These are phyloP conservation scores for Fraxinus velutina DNA, from an alignment of 305 asterid genomes.

Conservation along the genomic window DNA sequence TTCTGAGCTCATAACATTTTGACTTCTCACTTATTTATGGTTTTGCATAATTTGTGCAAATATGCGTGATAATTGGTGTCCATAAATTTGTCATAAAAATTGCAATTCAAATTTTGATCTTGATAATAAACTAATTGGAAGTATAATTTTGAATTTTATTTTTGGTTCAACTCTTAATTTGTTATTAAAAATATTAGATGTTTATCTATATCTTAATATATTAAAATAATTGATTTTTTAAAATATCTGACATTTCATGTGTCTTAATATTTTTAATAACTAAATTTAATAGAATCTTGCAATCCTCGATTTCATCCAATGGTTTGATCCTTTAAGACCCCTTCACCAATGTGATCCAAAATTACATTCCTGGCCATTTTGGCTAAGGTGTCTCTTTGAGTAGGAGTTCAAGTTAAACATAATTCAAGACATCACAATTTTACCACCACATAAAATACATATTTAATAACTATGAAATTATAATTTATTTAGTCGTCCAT, in stretches of 20 bases:
- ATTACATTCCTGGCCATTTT: background rate
- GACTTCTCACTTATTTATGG: background rate
- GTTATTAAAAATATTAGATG: background rate
- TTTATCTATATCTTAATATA: background rate
- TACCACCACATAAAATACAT: background rate
- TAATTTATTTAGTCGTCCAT: background rate
- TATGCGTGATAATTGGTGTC: background rate
- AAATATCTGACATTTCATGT: background rate
- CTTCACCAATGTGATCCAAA: background rate
- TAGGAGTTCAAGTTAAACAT: background rate
- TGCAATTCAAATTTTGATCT: background rate
- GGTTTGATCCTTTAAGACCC: background rate
- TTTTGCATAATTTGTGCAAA: background rate
- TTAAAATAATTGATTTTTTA: background rate
- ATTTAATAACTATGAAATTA: background rate
- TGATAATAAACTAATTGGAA: background rate
- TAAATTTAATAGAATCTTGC: background rate
- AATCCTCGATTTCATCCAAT: background rate
- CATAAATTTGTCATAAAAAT: background rate
- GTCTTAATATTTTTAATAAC: background rate
- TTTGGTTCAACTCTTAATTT: background rate
- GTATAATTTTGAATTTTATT: background rate
- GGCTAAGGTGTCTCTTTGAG: background rate
- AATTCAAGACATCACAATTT: background rate
- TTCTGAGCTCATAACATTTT: background rate